These are phyloP conservation scores for Trichoderma arundinaceum DNA, from an alignment of 2,329 filamentous ascomycete species.

Conservation along the genomic window DNA sequence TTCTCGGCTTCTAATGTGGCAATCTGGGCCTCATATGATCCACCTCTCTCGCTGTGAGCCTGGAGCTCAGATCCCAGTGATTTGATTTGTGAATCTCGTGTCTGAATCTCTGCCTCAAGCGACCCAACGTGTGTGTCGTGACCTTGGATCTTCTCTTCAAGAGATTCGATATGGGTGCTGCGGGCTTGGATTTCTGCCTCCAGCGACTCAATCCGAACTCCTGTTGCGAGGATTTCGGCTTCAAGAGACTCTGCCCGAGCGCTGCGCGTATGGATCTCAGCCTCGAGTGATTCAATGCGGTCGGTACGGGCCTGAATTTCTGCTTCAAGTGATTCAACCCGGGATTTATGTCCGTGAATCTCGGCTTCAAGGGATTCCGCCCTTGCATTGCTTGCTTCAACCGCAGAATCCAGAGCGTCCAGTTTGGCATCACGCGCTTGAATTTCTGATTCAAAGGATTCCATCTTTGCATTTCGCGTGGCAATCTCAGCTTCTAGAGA, in stretches of 20 bases:
- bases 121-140: slow-evolving; percentile 51
- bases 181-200: slow-evolving; percentile 42
- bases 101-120: slow-evolving; percentile 48
- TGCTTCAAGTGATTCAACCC: slow-evolving; percentile 35
- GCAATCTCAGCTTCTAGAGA: slow-evolving; percentile 38
- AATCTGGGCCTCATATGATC: slow-evolving; percentile 46
- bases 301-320: slow-evolving; percentile 46
- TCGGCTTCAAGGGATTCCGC: slow-evolving; percentile 35
- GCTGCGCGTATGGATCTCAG: slow-evolving; percentile 53
- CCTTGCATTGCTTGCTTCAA: slow-evolving; percentile 36
- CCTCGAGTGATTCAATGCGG: slow-evolving; percentile 45
- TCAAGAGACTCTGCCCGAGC: slow-evolving; percentile 52
- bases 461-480: slow-evolving; percentile 48
- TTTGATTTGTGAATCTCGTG: slow-evolving; percentile 48
- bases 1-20: slow-evolving; percentile 24
- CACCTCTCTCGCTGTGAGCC: slow-evolving; percentile 47
- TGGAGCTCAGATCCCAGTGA: slow-evolving; percentile 47
- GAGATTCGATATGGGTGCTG: slow-evolving; percentile 47
- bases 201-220: slow-evolving; percentile 34
- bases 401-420: slow-evolving; percentile 48
- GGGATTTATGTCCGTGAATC: slow-evolving; percentile 37
- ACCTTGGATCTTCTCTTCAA: slow-evolving; percentile 49
- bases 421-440: slow-evolving; percentile 53
- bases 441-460: slow-evolving; percentile 46
- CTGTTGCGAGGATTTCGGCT: slow-evolving; percentile 38